phyloP scores from a whole-genome alignment of 768 basidiomycete species.

The Hirschioporus abietinus region DNA sequence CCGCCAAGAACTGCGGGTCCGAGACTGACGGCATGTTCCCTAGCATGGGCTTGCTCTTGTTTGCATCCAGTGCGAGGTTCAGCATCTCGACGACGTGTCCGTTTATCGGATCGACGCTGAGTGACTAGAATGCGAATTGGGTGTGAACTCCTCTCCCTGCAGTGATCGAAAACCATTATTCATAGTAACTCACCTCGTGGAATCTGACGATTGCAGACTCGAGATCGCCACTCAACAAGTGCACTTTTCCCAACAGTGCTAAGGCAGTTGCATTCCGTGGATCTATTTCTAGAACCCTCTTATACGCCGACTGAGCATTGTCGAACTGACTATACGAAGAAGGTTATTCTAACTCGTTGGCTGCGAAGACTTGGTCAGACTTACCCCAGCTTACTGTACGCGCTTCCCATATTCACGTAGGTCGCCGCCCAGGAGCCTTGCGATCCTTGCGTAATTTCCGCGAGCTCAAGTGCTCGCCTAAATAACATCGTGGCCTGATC shows the following conservation, averaged over 20 bases:
- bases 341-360: background rate
- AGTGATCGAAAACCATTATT: background rate
- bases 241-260: conserved; percentile 84
- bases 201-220: conserved; percentile 86
- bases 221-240: conserved; percentile 66
- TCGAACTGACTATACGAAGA: conserved; percentile 32
- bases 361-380: conserved; percentile 18
- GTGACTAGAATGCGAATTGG: conserved; percentile 39
- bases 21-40: background rate
- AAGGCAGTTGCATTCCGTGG: conserved; percentile 79
- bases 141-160: background rate
- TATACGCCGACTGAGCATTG: conserved; percentile 70
- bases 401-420: conserved; percentile 89
- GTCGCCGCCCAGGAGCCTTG: conserved; percentile 85
- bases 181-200: conserved; percentile 88
- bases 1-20: background rate
- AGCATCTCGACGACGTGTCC: conserved; percentile 75
- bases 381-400: conserved; percentile 74
- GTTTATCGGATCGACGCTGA: conserved; percentile 81
- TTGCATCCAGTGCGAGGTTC: conserved; percentile 66
- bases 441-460: conserved; percentile 79
- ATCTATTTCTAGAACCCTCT: conserved; percentile 79
- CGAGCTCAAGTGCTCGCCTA: conserved; percentile 69
- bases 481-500: conserved; percentile 68
- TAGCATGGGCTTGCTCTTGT: background rate